Conservation (phyloP, 768 basidiomycete species). For the Pluteus cervinus region DNA sequence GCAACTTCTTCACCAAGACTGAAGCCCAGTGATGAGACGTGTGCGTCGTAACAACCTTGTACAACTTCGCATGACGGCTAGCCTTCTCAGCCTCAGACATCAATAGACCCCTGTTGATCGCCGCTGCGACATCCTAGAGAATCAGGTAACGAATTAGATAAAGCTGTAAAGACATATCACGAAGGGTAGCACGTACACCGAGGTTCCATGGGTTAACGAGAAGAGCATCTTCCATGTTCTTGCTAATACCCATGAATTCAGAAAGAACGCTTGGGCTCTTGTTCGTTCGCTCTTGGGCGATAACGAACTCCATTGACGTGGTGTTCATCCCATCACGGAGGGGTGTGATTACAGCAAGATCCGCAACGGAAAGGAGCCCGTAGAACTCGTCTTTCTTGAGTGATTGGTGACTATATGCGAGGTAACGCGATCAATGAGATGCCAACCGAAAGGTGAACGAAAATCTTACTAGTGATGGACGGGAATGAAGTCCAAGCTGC, state of each 20-base stretch:
- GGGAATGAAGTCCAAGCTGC: constrained; percentile 90
- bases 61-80: constrained; percentile 64
- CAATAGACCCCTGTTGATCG: constrained; percentile 81
- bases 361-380: constrained; percentile 87
- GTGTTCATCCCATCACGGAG: constrained; percentile 99
- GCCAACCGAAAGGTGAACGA: not conserved
- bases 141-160: constrained; percentile 5
- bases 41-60: constrained; percentile 85
- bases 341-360: constrained; percentile 92
- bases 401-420: constrained; percentile 73
- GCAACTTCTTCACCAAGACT: constrained; percentile 80
- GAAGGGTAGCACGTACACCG: constrained; percentile 43
- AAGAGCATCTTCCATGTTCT: constrained; percentile 84
- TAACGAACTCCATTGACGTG: constrained; percentile 95
- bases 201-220: constrained; percentile 97
- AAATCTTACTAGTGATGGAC: constrained; percentile 91
- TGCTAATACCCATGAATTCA: constrained; percentile 97
- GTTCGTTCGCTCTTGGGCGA: constrained; percentile 83
- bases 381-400: constrained; percentile 99
- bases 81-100: constrained; percentile 79
- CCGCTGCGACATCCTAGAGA: constrained; percentile 73
- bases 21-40: constrained; percentile 96
- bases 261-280: constrained; percentile 85
- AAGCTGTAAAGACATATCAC: constrained; percentile 3
- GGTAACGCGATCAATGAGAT: not conserved